A percentile compares a stretch with the other conserved stretches of the same genome.
phyloP scores from a whole-genome alignment of 371 early-diverging fungal genomes.

The Capniomyces stellatus region DNA sequence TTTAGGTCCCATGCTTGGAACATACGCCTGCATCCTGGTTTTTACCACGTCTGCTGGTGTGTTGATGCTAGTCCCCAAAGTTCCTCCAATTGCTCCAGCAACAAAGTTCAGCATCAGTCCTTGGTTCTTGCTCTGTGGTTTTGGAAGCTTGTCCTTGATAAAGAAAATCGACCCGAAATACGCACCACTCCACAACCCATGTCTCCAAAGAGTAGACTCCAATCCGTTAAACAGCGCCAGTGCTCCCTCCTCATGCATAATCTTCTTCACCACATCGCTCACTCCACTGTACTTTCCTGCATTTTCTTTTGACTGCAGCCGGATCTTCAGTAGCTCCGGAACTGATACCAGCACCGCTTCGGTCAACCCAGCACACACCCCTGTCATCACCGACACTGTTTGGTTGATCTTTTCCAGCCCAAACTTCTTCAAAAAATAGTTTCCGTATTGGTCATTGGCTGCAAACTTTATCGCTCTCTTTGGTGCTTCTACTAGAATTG shows the following conservation, averaged over 20 bases:
- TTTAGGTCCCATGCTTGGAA: constrained; percentile 30
- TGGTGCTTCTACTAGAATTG: constrained; percentile 94
- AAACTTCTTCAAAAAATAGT: constrained; percentile 46
- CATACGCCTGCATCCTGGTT: constrained; percentile 82
- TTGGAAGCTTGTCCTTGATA: constrained; percentile 50
- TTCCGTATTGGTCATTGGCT: constrained; percentile 75
- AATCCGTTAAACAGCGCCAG: constrained; percentile 81
- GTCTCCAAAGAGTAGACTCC: constrained; percentile 90
- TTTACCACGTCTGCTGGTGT: constrained; percentile 96
- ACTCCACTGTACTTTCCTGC: constrained; percentile 65
- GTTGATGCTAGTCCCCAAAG: constrained; percentile 83
- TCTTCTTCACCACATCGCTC: constrained; percentile 50
- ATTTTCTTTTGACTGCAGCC: constrained; percentile 67
- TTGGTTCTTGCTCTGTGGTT: constrained; percentile 63
- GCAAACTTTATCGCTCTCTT: constrained; percentile 95
- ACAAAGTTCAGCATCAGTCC: constrained; percentile 69
- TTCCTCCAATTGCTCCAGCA: constrained; percentile 89
- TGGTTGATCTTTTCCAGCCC: constrained; percentile 53
- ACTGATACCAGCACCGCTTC: constrained; percentile 84
- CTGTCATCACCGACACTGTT: constrained; percentile 65
- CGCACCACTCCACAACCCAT: constrained; percentile 85
- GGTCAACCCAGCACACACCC: constrained; percentile 82
- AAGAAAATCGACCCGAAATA: constrained; percentile 81
- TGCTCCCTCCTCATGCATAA: constrained; percentile 50
- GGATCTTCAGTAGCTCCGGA: constrained; percentile 89